Evolutionary conservation across 352 stramenopile species (phyloP).

Genomic region (Paralagenidium karlingii): DNA sequence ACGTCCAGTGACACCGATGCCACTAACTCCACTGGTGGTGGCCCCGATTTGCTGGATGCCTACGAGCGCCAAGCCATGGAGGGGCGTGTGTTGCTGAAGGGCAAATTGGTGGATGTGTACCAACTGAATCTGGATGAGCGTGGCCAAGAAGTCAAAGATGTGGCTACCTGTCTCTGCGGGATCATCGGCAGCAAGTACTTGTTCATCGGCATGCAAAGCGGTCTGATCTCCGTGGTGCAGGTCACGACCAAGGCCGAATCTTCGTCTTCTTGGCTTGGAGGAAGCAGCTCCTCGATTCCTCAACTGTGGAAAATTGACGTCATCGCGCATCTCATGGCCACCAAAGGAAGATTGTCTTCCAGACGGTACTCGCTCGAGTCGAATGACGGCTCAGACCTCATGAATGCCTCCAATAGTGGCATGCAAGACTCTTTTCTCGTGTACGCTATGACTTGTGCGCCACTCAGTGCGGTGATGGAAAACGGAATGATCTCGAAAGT

Average conservation of each 20-base stretch:
- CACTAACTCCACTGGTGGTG: no score
- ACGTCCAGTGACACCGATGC: no score
- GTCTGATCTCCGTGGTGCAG: conserved; percentile 53
- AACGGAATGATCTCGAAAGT: conserved; percentile 14
- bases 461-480: conserved; percentile 17
- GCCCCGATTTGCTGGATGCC: no score
- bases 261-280: conserved; percentile 20
- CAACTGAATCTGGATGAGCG: conserved; percentile 40
- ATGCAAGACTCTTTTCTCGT: no score
- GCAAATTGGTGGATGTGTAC: conserved; percentile 34
- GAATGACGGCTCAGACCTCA: conserved; percentile 1
- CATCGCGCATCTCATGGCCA: conserved; percentile 25
- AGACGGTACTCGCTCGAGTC: neutral
- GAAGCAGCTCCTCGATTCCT: conserved; percentile 7
- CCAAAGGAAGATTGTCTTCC: no score
- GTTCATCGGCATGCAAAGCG: conserved; percentile 65
- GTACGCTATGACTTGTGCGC: no score
- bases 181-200: conserved; percentile 39
- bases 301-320: conserved; percentile 77
- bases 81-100: neutral
- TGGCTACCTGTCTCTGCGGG: conserved; percentile 25
- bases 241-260: conserved; percentile 8
- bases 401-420: neutral
- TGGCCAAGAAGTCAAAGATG: conserved; percentile 27
- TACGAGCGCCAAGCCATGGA: no score